Evolutionary conservation across 2,329 filamentous ascomycete genomes (phyloP), one percentile per base, ranked within the genome.

Genomic region (Xenosphaeropsis pyriputrescens): DNA sequence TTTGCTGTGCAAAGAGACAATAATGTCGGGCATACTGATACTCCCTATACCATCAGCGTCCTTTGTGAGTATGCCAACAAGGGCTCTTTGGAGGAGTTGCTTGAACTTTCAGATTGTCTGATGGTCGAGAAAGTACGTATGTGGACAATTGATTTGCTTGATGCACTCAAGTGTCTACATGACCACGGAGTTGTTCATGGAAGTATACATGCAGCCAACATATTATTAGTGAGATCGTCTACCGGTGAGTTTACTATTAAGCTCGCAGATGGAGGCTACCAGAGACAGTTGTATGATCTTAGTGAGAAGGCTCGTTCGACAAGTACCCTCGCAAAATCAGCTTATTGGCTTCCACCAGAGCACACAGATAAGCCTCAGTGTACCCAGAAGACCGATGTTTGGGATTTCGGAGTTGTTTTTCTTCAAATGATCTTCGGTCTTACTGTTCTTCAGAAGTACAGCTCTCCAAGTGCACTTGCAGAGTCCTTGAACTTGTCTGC

Each of bases 381-480:
- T 60, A 76, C 71, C 2, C 71, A 72, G 50, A 94, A 94, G 56
- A 85, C 85, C 0, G 91, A 96, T 55, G 74, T 96, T 7, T 98
- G 91, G 91, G 84, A 95, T 47, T 76, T 98, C 50, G 91, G 91
- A 4, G 75, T 95, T 19, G 72, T 95, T 5, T 83, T 95, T 48
- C 59, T 94, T 30, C 89, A 98, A 55, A 95, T 96, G 85, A 72
- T 91, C 3, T 89, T 95, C 55, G 91, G 91, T 2, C 66, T 85
- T 26, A 75, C 85, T 46, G 72, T 85, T 6, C 66, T 81, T 14
- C 69, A 79, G 41, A 81, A 78, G 41, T 89, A 91, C 56, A 77
- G 78, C 13, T 93, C 85, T 1, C 88, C 89, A 1, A 73, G 71
- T 40, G 73, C 75, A 32, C 60, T 94, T 37, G 77, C 85, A 53